phyloP scores from a whole-genome alignment of 768 basidiomycete species.

The Coprinopsis strossmayeri region DNA sequence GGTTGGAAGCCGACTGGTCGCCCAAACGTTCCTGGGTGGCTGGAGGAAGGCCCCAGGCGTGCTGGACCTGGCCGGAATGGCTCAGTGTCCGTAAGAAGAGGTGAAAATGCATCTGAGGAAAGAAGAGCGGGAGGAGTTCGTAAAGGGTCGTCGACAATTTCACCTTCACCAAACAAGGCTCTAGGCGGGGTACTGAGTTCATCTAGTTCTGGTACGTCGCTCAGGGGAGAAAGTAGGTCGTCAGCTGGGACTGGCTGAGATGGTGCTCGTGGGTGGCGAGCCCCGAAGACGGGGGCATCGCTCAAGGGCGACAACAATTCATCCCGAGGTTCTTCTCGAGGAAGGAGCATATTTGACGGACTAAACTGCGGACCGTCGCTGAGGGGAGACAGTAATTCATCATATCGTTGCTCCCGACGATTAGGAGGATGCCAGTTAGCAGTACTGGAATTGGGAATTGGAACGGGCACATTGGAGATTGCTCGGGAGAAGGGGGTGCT shows the following conservation, averaged over 20 bases:
- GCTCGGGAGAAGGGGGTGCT: slow-evolving; percentile 5
- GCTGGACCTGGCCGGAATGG: not conserved
- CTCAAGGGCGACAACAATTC: slow-evolving; percentile 4
- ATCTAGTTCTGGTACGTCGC: slow-evolving; percentile 13
- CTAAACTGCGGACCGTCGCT: not conserved
- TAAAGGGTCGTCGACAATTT: slow-evolving; percentile 5
- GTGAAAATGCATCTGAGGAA: slow-evolving; percentile 14
- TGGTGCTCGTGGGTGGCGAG: slow-evolving; percentile 8
- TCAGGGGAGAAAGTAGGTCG: slow-evolving; percentile 13
- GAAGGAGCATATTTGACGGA: not conserved
- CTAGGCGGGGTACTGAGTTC: slow-evolving; percentile 11
- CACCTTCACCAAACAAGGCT: not conserved
- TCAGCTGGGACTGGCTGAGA: slow-evolving; percentile 10
- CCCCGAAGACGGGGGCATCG: slow-evolving; percentile 11
- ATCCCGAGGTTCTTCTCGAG: not conserved
- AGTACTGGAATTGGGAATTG: slow-evolving; percentile 3
- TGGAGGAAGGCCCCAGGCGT: not conserved
- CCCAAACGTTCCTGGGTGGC: slow-evolving; percentile 1
- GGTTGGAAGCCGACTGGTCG: slow-evolving; percentile 1
- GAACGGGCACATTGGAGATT: not conserved
- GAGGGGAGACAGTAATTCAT: not conserved
- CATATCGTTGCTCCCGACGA: not conserved
- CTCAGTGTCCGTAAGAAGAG: slow-evolving; percentile 13
- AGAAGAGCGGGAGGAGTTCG: slow-evolving; percentile 1
- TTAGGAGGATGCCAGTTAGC: slow-evolving; percentile 1